Percentiles rank a stretch among this genome's conserved stretches.
Conservation (phyloP, 495 filamentous ascomycete species). For the Aspergillus mulundensis region DNA sequence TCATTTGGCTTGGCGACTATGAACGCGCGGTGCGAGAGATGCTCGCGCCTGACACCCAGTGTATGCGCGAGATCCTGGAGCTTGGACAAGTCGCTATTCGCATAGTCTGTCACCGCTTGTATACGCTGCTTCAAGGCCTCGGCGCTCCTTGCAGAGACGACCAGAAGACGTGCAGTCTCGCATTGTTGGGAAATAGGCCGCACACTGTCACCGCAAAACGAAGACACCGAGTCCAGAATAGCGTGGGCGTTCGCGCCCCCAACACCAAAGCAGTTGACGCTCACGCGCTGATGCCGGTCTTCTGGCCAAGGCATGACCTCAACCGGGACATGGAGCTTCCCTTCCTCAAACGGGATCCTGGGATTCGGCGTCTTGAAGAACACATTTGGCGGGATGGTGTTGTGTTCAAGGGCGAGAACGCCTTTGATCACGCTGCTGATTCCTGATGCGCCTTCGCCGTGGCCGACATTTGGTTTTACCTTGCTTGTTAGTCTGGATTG, state of each 20-base stretch:
- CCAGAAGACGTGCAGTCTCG: neutral
- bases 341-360: conserved; percentile 22
- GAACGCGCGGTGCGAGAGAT: conserved; percentile 2
- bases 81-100: neutral
- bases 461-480: conserved; percentile 38
- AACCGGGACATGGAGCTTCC: conserved; percentile 21
- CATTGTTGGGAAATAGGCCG: neutral
- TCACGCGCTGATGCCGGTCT: conserved; percentile 16
- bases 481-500: neutral
- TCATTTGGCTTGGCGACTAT: neutral
- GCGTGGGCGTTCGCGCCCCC: conserved; percentile 30
- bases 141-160: neutral
- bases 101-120: neutral
- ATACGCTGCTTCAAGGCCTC: neutral
- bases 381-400: conserved; percentile 33
- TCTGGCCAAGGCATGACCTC: conserved; percentile 29
- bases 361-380: conserved; percentile 30
- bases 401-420: conserved; percentile 28
- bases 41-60: neutral
- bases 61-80: conserved; percentile 5
- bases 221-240: conserved; percentile 23
- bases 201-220: neutral
- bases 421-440: conserved; percentile 34
- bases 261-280: conserved; percentile 34
- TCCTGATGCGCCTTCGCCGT: conserved; percentile 35